A percentile compares a stretch with the other conserved stretches of the same genome.
phyloP scores from a whole-genome alignment of 768 basidiomycete genomes.

The Boletus rubroflammeus region DNA sequence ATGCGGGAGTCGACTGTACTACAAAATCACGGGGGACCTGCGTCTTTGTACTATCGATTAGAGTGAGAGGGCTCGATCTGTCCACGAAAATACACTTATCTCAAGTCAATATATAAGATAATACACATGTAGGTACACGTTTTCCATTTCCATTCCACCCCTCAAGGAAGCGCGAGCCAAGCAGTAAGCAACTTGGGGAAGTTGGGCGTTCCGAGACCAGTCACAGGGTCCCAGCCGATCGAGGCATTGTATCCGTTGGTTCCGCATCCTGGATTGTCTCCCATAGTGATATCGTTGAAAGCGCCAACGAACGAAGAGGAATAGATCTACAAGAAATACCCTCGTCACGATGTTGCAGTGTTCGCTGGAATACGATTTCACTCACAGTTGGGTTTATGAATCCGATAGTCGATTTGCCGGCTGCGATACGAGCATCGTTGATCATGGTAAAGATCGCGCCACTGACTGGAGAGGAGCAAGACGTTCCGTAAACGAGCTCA shows the following conservation, averaged over 20 bases:
- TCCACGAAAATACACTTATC: too few species aligned
- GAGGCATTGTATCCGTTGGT: slow-evolving; percentile 26
- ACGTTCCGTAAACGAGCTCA: slow-evolving; percentile 31
- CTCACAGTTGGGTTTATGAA: slow-evolving; percentile 47
- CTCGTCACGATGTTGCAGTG: background rate
- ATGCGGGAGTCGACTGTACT: too few species aligned
- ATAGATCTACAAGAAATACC: slow-evolving; percentile 12
- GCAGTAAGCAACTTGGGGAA: slow-evolving; percentile 47
- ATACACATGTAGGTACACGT: background rate
- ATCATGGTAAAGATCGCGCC: slow-evolving; percentile 33
- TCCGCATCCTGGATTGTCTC: slow-evolving; percentile 28
- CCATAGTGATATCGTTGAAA: slow-evolving; percentile 21
- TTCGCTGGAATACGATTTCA: slow-evolving; percentile 20
- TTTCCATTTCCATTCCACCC: background rate
- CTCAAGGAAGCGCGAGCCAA: slow-evolving; percentile 39
- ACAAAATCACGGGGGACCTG: too few species aligned
- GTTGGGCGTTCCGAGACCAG: slow-evolving; percentile 38
- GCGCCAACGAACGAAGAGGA: slow-evolving; percentile 7
- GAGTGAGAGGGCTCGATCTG: too few species aligned
- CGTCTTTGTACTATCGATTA: too few species aligned
- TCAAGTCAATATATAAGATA: too few species aligned
- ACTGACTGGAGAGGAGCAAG: slow-evolving; percentile 31
- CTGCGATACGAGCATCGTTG: slow-evolving; percentile 37
- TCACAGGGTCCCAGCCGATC: slow-evolving; percentile 32
- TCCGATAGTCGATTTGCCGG: slow-evolving; percentile 33